Evolutionary conservation across 208 protist genomes (phyloP), one percentile per base, ranked within the genome.

Genomic region (Wallacemonas sp.): DNA sequence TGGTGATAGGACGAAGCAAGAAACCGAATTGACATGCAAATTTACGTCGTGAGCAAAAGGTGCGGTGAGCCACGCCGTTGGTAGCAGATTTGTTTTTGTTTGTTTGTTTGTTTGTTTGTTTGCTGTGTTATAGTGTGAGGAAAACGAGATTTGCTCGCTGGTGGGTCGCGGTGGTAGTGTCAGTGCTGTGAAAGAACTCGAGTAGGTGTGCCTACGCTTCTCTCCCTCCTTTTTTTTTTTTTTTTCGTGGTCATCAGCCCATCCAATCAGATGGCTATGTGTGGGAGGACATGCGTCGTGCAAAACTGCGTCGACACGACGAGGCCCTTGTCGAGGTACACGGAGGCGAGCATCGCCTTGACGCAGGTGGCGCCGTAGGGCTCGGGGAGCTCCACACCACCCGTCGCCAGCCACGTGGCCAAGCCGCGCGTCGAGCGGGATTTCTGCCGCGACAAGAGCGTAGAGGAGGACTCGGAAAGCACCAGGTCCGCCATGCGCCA

Each of bases 401-500:
- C 67, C 18, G 70, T 42, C 20, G 86, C 67, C 0, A 94, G 61
- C 86, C 87, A 93, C 12, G 67, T 61, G 29, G 86, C 57, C 26
- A 93, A 67, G 11, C 79, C 84, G 38, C 80, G 79, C 12, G 86
- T 68, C 1, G 82, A 86, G 18, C 59, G 70, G 31, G 81, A 52
- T 39, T 80, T 73, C 46, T 84, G 64, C n/a, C 64, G 55, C 2
- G 79, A 75, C 63, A 96, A 77, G 31, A 92, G 57, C 22, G 91
- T 72, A 12, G 85, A 76, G 2, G 82, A 85, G 23, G 80, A 79
- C 65, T 96, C 91, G n/a, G 91, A 91, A 10, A 96, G 76, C 2
- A 96, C 70, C 81, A 96, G 81, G 79, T 89, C 67, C 49, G 93
- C 86, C 65, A 96, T 67, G 28, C 74, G 61, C 88, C 91, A 96